Conservation (phyloP, 139 green algal species). For the Tetraselmis striata region DNA sequence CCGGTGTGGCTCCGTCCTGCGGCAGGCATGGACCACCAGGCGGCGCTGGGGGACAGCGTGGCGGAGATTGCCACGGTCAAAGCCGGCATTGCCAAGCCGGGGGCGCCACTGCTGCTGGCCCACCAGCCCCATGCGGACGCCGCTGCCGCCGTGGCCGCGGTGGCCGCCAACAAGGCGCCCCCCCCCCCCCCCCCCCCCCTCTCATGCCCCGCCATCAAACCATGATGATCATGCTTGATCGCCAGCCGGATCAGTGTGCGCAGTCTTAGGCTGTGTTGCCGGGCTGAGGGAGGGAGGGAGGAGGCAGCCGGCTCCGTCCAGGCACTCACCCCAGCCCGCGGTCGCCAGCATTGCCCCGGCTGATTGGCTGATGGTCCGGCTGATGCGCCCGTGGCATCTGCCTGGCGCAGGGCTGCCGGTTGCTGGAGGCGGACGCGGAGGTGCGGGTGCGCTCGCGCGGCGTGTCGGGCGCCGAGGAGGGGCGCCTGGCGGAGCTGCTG, state of each 20-base stretch:
- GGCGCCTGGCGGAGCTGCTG: constrained; percentile 2
- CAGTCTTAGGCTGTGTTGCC: constrained; percentile 1
- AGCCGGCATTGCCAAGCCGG: constrained; percentile 66
- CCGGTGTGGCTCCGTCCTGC: constrained; percentile 31
- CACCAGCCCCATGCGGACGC: constrained; percentile 46
- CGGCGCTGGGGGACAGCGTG: constrained; percentile 61
- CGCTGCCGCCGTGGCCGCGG: constrained; percentile 21
- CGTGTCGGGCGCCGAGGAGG: neutral
- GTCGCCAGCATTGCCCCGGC: too few relatives aligned
- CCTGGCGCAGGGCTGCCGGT: constrained; percentile 5
- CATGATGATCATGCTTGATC: too few relatives aligned
- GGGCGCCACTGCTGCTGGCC: constrained; percentile 51
- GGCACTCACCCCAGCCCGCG: too few relatives aligned
- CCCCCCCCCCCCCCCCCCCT: too few relatives aligned
- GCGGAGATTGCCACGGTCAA: constrained; percentile 64
- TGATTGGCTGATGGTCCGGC: too few relatives aligned
- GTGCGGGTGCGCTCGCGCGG: constrained; percentile 21
- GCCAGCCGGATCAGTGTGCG: too few relatives aligned
- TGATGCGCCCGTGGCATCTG: too few relatives aligned
- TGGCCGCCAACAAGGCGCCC: neutral
- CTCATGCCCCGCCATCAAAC: too few relatives aligned
- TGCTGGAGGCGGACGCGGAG: constrained; percentile 15
- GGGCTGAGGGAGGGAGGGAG: too few relatives aligned
- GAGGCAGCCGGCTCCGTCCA: too few relatives aligned
- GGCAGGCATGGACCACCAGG: constrained; percentile 57